phyloP scores from a whole-genome alignment of 2,329 filamentous ascomycete species.

The Fusarium anthophilum region DNA sequence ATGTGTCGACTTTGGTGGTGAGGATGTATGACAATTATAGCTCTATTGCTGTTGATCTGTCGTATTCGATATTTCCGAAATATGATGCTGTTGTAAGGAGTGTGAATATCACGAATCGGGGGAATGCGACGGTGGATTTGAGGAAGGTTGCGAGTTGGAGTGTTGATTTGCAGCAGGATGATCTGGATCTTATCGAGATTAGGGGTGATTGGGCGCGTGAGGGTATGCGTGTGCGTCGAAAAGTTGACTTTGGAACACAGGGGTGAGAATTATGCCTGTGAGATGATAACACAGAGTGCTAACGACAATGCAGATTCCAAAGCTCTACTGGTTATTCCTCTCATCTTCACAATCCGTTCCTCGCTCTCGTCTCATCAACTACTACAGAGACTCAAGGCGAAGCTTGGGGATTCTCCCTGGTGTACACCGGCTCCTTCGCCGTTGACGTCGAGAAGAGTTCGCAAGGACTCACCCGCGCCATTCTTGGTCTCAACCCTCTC shows the following conservation, averaged over 20 bases:
- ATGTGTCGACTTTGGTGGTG: slow-evolving; percentile 69
- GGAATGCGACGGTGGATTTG: slow-evolving; percentile 60
- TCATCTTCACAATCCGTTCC: slow-evolving; percentile 71
- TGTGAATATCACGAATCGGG: slow-evolving; percentile 69
- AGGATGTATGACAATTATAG: slow-evolving; percentile 68
- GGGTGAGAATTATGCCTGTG: slow-evolving; percentile 49
- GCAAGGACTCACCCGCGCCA: slow-evolving; percentile 67
- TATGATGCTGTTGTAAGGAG: slow-evolving; percentile 70
- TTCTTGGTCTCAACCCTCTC: slow-evolving; percentile 68
- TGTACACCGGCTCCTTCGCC: slow-evolving; percentile 71
- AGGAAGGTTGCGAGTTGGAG: slow-evolving; percentile 69
- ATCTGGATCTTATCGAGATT: slow-evolving; percentile 71
- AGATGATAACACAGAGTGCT: accelerated
- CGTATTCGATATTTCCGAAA: slow-evolving; percentile 71
- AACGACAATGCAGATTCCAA: slow-evolving; percentile 58
- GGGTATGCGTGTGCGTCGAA: slow-evolving; percentile 61
- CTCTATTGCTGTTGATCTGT: slow-evolving; percentile 65
- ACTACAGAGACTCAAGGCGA: slow-evolving; percentile 70
- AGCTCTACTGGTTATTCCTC: slow-evolving; percentile 70
- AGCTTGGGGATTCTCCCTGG: slow-evolving; percentile 71
- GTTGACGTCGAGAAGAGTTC: slow-evolving; percentile 70
- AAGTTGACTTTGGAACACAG: slow-evolving; percentile 65
- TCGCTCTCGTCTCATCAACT: slow-evolving; percentile 63
- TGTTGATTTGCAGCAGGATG: slow-evolving; percentile 67
- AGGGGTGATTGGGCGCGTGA: slow-evolving; percentile 72